A percentile compares a stretch with the other conserved stretches of the same genome.
These are phyloP conservation scores for Solanum aculeatissimum DNA, from an alignment of 305 asterid species.

Conservation along the genomic window DNA sequence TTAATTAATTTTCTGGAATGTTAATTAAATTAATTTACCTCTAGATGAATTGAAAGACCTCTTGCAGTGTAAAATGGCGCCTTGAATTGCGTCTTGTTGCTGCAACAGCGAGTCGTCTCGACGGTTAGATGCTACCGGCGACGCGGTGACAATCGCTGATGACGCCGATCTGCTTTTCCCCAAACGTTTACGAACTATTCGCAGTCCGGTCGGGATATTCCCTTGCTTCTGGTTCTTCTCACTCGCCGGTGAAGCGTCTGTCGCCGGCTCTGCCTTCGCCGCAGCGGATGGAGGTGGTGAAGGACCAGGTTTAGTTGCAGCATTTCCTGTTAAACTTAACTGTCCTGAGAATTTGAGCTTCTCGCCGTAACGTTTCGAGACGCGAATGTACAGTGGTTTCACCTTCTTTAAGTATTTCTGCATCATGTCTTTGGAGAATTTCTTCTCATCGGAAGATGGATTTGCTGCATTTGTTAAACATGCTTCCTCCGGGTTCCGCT, in stretches of 20 bases:
- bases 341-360: background rate
- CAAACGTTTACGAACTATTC: slow-evolving; percentile 1
- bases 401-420: slow-evolving; percentile 72
- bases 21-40: slow-evolving; percentile 22
- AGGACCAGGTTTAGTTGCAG: background rate
- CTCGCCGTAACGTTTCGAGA: slow-evolving; percentile 4
- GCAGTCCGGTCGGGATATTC: slow-evolving; percentile 44
- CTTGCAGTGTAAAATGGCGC: slow-evolving; percentile 90
- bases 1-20: background rate
- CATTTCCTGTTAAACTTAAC: background rate
- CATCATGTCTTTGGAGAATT: slow-evolving; percentile 40
- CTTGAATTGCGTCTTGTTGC: slow-evolving; percentile 76
- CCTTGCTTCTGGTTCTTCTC: slow-evolving; percentile 9
- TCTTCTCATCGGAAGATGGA: slow-evolving; percentile 25
- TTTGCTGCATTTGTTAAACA: background rate
- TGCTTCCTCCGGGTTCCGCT: background rate
- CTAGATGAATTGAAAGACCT: slow-evolving; percentile 61
- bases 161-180: slow-evolving; percentile 65
- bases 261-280: background rate
- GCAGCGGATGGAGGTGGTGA: background rate
- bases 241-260: background rate
- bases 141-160: slow-evolving; percentile 15
- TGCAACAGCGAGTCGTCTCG: slow-evolving; percentile 67
- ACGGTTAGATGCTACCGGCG: slow-evolving; percentile 27
- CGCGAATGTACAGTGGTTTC: slow-evolving; percentile 62